Evolutionary conservation across 352 stramenopile genomes (phyloP).

Genomic region (Phytophthora vignae): DNA sequence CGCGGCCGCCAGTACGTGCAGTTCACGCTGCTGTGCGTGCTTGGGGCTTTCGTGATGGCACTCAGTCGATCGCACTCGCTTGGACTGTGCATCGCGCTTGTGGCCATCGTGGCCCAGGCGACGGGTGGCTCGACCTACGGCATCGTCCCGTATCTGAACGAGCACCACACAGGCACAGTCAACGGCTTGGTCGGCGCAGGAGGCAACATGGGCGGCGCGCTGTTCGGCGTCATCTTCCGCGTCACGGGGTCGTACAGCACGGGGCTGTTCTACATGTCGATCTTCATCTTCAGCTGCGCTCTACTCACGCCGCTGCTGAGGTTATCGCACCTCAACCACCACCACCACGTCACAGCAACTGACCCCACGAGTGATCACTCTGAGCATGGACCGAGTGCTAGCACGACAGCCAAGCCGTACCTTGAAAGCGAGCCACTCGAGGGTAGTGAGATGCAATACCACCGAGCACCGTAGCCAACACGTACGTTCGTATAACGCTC

Average conservation of each 20-base stretch:
- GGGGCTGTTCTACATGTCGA: constrained; percentile 61
- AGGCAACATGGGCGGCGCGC: constrained; percentile 73
- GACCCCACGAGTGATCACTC: not conserved
- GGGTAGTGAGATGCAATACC: not conserved
- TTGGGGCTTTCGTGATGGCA: constrained; percentile 87
- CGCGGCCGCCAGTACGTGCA: constrained; percentile 89
- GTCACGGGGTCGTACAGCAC: constrained; percentile 40
- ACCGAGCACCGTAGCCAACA: not conserved
- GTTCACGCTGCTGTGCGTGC: constrained; percentile 75
- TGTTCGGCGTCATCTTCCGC: constrained; percentile 79
- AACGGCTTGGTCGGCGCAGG: constrained; percentile 72
- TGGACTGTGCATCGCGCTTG: constrained; percentile 81
- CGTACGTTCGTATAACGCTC: not conserved
- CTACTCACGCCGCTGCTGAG: constrained; percentile 53
- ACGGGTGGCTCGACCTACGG: constrained; percentile 73
- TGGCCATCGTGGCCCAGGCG: constrained; percentile 92
- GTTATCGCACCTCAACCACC: constrained; percentile 38
- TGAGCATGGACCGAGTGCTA: not conserved
- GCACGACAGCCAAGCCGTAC: not conserved
- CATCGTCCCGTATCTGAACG: constrained; percentile 80
- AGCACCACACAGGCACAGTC: constrained; percentile 69
- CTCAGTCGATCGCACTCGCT: constrained; percentile 86
- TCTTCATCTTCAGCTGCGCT: constrained; percentile 63
- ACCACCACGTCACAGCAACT: too few relatives aligned
- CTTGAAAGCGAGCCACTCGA: not conserved